Base-by-base conservation (phyloP, 2,329 filamentous ascomycete genomes). In the Aspergillus udagawae region DNA sequence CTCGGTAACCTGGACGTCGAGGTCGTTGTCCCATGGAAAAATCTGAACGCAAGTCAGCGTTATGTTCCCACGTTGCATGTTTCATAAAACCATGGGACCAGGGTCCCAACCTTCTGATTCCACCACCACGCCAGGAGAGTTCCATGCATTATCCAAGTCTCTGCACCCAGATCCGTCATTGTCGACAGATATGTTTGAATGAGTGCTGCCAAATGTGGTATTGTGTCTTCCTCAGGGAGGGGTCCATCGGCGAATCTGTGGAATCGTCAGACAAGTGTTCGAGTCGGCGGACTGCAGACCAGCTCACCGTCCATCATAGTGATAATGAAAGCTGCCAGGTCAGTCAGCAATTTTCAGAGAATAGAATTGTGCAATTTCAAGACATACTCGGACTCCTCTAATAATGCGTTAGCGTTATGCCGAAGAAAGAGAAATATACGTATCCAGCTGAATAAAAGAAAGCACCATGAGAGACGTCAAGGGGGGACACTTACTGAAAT, bases 71-170 rank as follows among this genome's bases (percentile, higher is more conserved):
- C 21, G 21, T 51, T 20, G 32, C 32, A 17, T 47, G 21, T 25
- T 47, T 38, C 20, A 12, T 14, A 17, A n/a, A 9, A 12, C 10
- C 41, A 29, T 54, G 47, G 50, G 17, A 52, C 28, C 23, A 23
- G 49, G n/a, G 12, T 32, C 27, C 62, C 52, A 56, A 77, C 75
- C 69, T 79, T 79, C 53, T 80, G 76, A 62, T 85, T 85, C 84
- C 84, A 86, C 79, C 81, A 86, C 83, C 84, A 86, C 38, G 83
- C 82, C 17, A 86, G 72, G 44, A 86, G 70, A 5, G 80, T 82
- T 12, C 84, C 83, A 62, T 86, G 84, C 81, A 86, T 85, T 56
- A 86, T 80, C 83, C 83, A 86, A 8, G 83, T 86, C 61, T 84
- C 80, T 3, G 80, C 79, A 14, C 82, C 80, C 32, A 86, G 77